phyloP scores from a whole-genome alignment of 371 early-diverging fungal genomes.

The Zychaea mexicana region DNA sequence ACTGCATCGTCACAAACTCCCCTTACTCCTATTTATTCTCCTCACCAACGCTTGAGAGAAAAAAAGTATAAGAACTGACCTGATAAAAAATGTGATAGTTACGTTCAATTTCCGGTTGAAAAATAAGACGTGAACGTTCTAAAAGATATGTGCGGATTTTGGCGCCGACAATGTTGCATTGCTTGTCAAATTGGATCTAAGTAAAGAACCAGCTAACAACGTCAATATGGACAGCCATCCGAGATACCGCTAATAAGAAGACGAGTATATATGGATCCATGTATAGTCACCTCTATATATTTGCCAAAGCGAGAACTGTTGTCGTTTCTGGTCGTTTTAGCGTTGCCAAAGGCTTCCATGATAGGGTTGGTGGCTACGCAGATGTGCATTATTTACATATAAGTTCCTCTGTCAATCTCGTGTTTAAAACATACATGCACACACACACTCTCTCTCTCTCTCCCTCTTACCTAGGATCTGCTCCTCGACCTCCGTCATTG shows the following conservation, averaged over 20 bases:
- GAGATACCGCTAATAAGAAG: too few relatives aligned
- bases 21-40: too few relatives aligned
- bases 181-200: slow-evolving; percentile 78
- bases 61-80: too few relatives aligned
- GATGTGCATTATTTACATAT: too few relatives aligned
- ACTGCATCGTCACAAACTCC: too few relatives aligned
- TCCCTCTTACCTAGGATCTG: slow-evolving; percentile 65
- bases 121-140: slow-evolving; percentile 95
- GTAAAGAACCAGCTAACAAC: background rate
- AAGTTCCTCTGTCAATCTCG: too few relatives aligned
- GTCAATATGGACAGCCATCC: background rate
- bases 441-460: too few relatives aligned
- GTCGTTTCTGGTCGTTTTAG: slow-evolving; percentile 99
- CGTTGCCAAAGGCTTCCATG: slow-evolving; percentile 99
- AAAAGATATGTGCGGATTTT: slow-evolving; percentile 96
- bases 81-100: slow-evolving; percentile 99
- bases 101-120: slow-evolving; percentile 93
- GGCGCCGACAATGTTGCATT: slow-evolving; percentile 91
- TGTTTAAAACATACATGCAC: too few relatives aligned
- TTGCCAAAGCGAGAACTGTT: slow-evolving; percentile 99
- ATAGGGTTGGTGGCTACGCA: slow-evolving; percentile 94
- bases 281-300: slow-evolving; percentile 96
- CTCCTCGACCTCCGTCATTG: slow-evolving; percentile 81
- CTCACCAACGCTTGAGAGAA: too few relatives aligned
- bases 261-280: background rate